Evolutionary conservation across 2,329 filamentous ascomycete species (phyloP).

Genomic region (Onygenales sp.): DNA sequence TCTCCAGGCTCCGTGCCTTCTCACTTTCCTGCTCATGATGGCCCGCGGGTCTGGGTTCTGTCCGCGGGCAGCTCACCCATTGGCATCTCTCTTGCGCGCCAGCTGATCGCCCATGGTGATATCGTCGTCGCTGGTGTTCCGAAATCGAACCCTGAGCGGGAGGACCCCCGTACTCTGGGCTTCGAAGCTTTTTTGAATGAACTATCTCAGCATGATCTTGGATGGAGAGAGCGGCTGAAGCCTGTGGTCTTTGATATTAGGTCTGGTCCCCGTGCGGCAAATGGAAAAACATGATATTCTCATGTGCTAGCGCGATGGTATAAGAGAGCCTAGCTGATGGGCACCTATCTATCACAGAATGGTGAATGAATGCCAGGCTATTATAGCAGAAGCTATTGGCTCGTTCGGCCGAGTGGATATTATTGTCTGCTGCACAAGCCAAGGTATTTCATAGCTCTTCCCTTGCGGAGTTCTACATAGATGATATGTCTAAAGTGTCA

Average conservation of each 20-base stretch:
- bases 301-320: neutral
- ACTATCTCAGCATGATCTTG: slow-evolving; percentile 45
- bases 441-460: slow-evolving; percentile 46
- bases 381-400: slow-evolving; percentile 75
- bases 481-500: neutral
- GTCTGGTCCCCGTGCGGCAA: slow-evolving; percentile 20
- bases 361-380: slow-evolving; percentile 67
- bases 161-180: slow-evolving; percentile 64
- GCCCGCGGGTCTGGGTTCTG: slow-evolving; percentile 84
- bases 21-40: slow-evolving; percentile 52
- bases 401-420: slow-evolving; percentile 85
- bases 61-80: slow-evolving; percentile 80
- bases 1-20: slow-evolving; percentile 23
- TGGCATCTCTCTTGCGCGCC: slow-evolving; percentile 68
- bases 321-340: neutral
- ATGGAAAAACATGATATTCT: neutral
- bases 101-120: slow-evolving; percentile 83
- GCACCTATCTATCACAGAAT: slow-evolving; percentile 28
- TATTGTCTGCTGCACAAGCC: slow-evolving; percentile 77
- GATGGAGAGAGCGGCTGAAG: slow-evolving; percentile 70
- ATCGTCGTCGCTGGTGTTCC: slow-evolving; percentile 78
- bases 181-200: slow-evolving; percentile 69
- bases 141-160: slow-evolving; percentile 63
- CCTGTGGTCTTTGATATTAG: slow-evolving; percentile 50
- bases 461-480: neutral